Base-by-base conservation (phyloP, 169 alveolate species). In the Eimeria necatrix region DNA sequence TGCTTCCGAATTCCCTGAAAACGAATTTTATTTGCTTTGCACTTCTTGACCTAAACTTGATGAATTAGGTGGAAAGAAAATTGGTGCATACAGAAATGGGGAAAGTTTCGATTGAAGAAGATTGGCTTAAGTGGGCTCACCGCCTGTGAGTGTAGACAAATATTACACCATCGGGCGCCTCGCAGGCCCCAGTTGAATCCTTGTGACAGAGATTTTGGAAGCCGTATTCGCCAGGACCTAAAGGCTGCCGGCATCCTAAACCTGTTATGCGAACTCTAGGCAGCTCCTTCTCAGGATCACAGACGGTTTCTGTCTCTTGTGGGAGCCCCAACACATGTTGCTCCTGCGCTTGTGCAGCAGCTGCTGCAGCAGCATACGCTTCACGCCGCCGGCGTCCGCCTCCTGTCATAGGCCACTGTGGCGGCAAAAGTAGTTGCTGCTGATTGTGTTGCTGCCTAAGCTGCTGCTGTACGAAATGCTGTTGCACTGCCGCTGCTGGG, bases 111-210 rank as follows among this genome's bases (percentile, higher is more conserved):
- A 16, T 4, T 70, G 41, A 41, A 22, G 16, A 70, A 41, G 80
- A n/a, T 5, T 22, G 2, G 14, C 49, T 70, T 0, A 32, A 32
- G 41, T 8, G 26, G n/a, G 14, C 70, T 60, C 64, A 92, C 95
- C 95, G n/a, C 52, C 83, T 86, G 78, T 81, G 86, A 52, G 80
- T 76, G 95, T 92, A 92, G 64, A 48, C 89, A 86, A 92, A 92
- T 64, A 92, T 78, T 26, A 92, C 84, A 9, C 95, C 95, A 22
- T 92, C 95, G 12, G 95, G 95, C 7, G 95, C 92, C 20, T 78
- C 87, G 71, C 95, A 92, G 53, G 89, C 87, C n/a, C 95, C 95
- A 6, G 87, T 71, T 22, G 87, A 46, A 71, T 92, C 95, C 24
- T 51, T 92, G 46, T 14, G 70, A 24, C 95, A 92, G 76, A 92